phyloP scores from a whole-genome alignment of 495 filamentous ascomycete genomes.

The Thozetella sp. region DNA sequence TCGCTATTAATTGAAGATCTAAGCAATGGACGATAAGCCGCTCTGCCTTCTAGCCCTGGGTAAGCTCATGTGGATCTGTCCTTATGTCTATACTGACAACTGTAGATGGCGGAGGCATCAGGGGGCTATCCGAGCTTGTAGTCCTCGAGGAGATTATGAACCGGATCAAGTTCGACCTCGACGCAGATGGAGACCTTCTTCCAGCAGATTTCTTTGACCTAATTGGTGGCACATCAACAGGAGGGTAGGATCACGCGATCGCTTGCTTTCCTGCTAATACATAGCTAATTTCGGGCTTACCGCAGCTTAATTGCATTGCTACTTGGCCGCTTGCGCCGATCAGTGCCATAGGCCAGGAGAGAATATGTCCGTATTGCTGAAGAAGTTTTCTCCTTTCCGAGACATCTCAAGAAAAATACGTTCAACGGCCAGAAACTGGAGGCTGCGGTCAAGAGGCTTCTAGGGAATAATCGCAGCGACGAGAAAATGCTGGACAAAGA shows the following conservation, averaged over 20 bases:
- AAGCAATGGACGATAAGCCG: conserved; percentile 5
- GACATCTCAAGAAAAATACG: conserved; percentile 1
- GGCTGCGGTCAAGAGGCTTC: conserved; percentile 3
- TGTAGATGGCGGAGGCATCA: conserved; percentile 26
- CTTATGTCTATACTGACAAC: conserved; percentile 1
- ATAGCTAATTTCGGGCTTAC: conserved; percentile 3
- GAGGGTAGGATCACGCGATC: conserved; percentile 15
- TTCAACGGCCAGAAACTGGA: conserved; percentile 2
- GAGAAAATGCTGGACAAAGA: conserved; percentile 4
- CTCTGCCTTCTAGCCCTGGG: conserved; percentile 6
- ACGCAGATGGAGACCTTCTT: conserved; percentile 10
- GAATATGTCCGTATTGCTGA: conserved; percentile 6
- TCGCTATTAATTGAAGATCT: too few relatives aligned
- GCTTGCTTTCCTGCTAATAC: background rate
- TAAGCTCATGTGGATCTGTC: background rate
- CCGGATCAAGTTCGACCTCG: conserved; percentile 7
- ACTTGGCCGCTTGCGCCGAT: conserved; percentile 3
- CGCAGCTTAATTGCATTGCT: conserved; percentile 3
- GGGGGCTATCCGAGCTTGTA: conserved; percentile 22
- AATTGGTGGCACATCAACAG: conserved; percentile 24
- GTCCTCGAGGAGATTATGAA: conserved; percentile 23
- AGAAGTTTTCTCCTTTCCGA: conserved; percentile 4
- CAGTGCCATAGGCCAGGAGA: conserved; percentile 5
- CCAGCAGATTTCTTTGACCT: conserved; percentile 27
- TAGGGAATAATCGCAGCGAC: conserved; percentile 1